Percentiles rank a stretch among this genome's conserved stretches.
Evolutionary conservation across 345 rosid species (phyloP).

Genomic region (Citrus inodora): DNA sequence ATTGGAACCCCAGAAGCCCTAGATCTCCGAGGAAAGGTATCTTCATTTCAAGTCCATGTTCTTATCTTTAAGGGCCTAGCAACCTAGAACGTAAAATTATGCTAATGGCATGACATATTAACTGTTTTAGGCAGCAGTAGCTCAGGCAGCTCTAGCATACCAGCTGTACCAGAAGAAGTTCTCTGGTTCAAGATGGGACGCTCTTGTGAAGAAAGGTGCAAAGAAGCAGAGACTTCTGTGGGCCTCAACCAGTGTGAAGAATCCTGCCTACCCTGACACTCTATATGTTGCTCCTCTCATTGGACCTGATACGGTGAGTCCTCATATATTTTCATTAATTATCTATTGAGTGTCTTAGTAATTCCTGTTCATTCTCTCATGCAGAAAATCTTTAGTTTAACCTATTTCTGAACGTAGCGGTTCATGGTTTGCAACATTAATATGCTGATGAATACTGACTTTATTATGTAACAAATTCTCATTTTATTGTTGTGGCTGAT

Average conservation of each 20-base stretch:
- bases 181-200: slow-evolving; percentile 98
- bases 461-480: background rate
- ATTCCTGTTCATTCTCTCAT: background rate
- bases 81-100: background rate
- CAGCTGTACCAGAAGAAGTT: slow-evolving; percentile 95
- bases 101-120: slow-evolving; percentile 15
- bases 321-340: background rate
- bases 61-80: background rate
- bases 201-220: slow-evolving; percentile 90
- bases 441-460: background rate
- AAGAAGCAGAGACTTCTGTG: slow-evolving; percentile 94
- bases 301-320: slow-evolving; percentile 88
- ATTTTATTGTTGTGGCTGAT: background rate
- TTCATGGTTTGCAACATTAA: background rate
- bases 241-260: slow-evolving; percentile 98
- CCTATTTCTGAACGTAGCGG: background rate
- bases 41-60: background rate
- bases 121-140: slow-evolving; percentile 77
- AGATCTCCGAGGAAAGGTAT: slow-evolving; percentile 95
- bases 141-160: slow-evolving; percentile 95
- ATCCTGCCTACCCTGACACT: slow-evolving; percentile 91
- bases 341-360: background rate
- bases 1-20: slow-evolving; percentile 94
- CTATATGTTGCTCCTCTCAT: slow-evolving; percentile 88
- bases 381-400: background rate